Conservation (phyloP, 208 protist species). For the Trichomonas tenax region DNA sequence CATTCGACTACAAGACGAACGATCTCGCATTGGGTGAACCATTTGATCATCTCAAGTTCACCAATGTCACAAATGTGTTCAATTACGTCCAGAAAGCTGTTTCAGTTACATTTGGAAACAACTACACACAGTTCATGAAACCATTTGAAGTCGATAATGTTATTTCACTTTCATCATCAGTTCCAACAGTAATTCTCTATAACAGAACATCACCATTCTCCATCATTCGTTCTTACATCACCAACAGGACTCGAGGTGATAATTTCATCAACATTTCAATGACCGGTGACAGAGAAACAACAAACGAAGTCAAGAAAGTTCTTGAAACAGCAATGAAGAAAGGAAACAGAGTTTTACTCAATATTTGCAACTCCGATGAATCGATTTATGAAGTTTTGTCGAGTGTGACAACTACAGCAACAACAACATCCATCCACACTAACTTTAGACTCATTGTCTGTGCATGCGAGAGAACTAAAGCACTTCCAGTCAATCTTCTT, state of each 20-base stretch:
- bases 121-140: background rate
- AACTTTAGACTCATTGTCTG: slow-evolving; percentile 1
- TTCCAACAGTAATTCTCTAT: background rate
- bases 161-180: background rate
- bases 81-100: background rate
- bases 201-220: background rate
- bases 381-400: background rate
- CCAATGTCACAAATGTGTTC: background rate
- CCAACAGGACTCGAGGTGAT: background rate
- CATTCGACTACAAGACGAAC: background rate
- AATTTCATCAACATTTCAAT: background rate
- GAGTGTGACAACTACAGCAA: background rate
- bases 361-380: background rate
- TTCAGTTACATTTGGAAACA: background rate
- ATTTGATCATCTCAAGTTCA: slow-evolving; percentile 6
- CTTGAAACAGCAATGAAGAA: background rate
- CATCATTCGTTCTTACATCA: background rate
- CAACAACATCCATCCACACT: background rate
- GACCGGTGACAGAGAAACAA: too few relatives aligned
- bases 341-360: background rate
- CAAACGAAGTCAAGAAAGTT: background rate
- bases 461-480: background rate
- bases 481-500: background rate
- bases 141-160: background rate
- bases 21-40: background rate